Conservation (phyloP, 176 grass and related monocot genomes). For the Otatea glauca region DNA sequence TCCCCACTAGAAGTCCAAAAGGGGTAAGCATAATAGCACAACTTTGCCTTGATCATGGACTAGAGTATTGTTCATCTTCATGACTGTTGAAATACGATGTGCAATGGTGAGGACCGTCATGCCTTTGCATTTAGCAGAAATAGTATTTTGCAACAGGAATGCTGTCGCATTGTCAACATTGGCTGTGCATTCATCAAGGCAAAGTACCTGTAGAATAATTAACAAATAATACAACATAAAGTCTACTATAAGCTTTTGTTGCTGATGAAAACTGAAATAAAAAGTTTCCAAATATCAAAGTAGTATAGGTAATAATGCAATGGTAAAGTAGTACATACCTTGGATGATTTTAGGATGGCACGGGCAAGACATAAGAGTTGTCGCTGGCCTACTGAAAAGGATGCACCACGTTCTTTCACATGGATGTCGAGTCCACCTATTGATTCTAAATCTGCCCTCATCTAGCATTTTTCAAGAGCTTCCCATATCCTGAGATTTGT, state of each 20-base stretch:
- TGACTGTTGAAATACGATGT: constrained; percentile 86
- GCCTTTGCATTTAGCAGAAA: constrained; percentile 77
- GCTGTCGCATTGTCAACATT: constrained; percentile 83
- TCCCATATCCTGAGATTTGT: too few relatives aligned
- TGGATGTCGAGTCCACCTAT: constrained; percentile 45
- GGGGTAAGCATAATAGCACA: neutral
- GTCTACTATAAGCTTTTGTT: neutral
- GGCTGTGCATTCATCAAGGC: constrained; percentile 92
- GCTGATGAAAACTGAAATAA: neutral
- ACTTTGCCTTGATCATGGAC: constrained; percentile 79
- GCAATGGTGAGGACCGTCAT: constrained; percentile 90
- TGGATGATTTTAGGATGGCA: constrained; percentile 89
- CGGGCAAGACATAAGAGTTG: constrained; percentile 90
- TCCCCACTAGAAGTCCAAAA: neutral
- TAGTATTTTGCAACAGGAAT: constrained; percentile 70
- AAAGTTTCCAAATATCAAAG: neutral
- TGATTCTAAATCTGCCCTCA: too few relatives aligned
- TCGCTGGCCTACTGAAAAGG: constrained; percentile 89
- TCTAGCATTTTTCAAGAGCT: too few relatives aligned
- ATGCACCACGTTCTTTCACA: constrained; percentile 64
- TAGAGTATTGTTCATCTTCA: constrained; percentile 83
- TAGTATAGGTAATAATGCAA: neutral
- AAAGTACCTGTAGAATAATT: constrained; percentile 64
- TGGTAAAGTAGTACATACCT: constrained; percentile 53
- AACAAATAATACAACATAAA: neutral